phyloP scores from a whole-genome alignment of 2,329 filamentous ascomycete species.

The Trichoderma lentiforme region DNA sequence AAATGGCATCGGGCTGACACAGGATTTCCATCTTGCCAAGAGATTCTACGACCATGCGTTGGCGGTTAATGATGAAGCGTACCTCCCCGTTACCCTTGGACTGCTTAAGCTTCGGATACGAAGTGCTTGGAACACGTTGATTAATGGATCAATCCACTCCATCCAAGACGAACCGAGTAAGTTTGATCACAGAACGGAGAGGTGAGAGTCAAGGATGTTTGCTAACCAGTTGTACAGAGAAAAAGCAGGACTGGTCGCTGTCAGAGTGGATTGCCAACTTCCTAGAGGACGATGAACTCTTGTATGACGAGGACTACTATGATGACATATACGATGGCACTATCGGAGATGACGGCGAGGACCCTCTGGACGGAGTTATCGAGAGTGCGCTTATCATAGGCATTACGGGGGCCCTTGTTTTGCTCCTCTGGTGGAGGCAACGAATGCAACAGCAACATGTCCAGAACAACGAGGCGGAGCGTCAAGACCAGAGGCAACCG shows the following conservation, averaged over 20 bases:
- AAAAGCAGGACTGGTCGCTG: conserved; percentile 71
- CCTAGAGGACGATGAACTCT: conserved; percentile 65
- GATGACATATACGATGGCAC: conserved; percentile 54
- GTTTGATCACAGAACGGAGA: conserved; percentile 27
- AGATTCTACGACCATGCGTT: conserved; percentile 91
- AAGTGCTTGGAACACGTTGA: conserved; percentile 93
- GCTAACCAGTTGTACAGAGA: conserved; percentile 43
- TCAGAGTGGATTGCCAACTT: conserved; percentile 87
- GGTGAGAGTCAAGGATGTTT: background rate
- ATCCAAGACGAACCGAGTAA: conserved; percentile 86
- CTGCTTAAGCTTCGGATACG: conserved; percentile 79
- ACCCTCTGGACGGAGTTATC: conserved; percentile 69
- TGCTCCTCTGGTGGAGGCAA: conserved; percentile 78
- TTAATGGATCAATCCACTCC: conserved; percentile 84
- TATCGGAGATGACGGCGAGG: conserved; percentile 58
- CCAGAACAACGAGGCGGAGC: conserved; percentile 33
- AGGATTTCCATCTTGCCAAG: conserved; percentile 97
- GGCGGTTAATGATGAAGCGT: conserved; percentile 88
- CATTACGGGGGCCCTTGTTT: conserved; percentile 68
- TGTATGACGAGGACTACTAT: conserved; percentile 59
- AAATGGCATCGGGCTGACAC: conserved; percentile 85
- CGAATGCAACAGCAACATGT: conserved; percentile 59
- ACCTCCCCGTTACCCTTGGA: conserved; percentile 85
- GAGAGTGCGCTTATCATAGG: conserved; percentile 83
- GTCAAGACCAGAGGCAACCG: conserved; percentile 33